phyloP scores from a whole-genome alignment of 345 rosid genomes.

The Citrus hindsii region DNA sequence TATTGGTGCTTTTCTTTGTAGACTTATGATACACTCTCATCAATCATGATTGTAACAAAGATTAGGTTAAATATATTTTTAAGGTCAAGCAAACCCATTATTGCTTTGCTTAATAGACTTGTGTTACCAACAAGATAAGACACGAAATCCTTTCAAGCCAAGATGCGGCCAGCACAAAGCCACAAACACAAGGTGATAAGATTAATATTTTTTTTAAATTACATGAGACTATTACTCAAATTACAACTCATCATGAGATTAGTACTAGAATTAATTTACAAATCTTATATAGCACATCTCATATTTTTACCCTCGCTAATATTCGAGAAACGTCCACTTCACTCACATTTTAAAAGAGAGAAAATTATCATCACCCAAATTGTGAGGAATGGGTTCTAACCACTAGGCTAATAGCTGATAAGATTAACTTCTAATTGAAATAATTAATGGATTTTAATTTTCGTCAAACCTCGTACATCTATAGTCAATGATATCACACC shows the following conservation, averaged over 20 bases:
- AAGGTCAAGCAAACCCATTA: background rate
- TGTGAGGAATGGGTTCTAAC: no score
- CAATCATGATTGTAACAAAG: background rate
- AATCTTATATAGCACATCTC: no score
- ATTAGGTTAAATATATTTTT: background rate
- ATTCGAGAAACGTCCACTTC: no score
- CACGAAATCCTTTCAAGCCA: slow-evolving; percentile 24
- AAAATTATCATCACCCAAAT: fast-evolving
- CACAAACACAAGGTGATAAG: background rate
- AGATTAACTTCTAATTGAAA: no score
- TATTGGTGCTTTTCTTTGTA: background rate
- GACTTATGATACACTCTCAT: background rate
- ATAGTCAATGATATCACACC: background rate
- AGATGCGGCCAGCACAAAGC: slow-evolving; percentile 4
- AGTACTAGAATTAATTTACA: no score
- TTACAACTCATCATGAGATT: no score
- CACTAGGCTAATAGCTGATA: no score
- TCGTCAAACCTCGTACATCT: slow-evolving; percentile 10
- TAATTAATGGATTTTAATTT: background rate
- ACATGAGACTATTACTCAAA: no score
- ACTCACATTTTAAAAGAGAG: no score
- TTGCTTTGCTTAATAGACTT: slow-evolving; percentile 16
- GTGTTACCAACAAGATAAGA: background rate
- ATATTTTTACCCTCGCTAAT: no score
- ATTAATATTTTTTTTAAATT: no score